Conservation (phyloP, 306 rosid species). For the Corylus americana region DNA sequence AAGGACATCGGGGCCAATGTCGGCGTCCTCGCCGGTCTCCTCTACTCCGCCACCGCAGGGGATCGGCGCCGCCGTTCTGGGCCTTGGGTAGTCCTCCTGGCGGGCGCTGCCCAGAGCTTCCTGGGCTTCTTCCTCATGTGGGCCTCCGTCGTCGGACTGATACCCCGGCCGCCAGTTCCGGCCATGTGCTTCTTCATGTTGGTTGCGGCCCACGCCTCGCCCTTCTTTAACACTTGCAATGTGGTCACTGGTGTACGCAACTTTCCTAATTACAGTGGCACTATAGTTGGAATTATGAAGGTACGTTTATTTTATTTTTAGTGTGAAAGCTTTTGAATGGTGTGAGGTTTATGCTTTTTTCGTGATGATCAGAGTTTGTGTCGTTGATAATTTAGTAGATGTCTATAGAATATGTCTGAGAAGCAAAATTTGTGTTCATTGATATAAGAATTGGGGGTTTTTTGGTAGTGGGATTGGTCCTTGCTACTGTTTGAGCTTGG, state of each 20-base stretch:
- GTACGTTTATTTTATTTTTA: slow-evolving; percentile 23
- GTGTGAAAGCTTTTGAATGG: background rate
- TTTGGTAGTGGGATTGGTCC: background rate
- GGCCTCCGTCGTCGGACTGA: slow-evolving; percentile 72
- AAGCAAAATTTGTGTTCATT: no score
- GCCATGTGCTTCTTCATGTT: slow-evolving; percentile 70
- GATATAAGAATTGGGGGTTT: no score
- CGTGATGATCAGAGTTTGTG: background rate
- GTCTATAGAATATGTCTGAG: no score
- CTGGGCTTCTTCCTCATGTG: slow-evolving; percentile 66
- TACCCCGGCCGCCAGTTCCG: slow-evolving; percentile 60
- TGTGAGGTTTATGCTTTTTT: no score
- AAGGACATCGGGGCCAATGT: slow-evolving; percentile 86
- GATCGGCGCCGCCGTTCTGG: slow-evolving; percentile 28
- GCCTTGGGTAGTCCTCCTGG: slow-evolving; percentile 71
- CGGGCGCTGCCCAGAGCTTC: slow-evolving; percentile 63
- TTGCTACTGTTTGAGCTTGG: slow-evolving; percentile 9
- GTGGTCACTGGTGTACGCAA: slow-evolving; percentile 77
- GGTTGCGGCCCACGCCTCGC: slow-evolving; percentile 55
- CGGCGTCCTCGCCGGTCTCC: slow-evolving; percentile 77
- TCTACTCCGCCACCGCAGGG: slow-evolving; percentile 65
- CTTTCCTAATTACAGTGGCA: slow-evolving; percentile 66
- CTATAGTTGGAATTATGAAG: slow-evolving; percentile 89
- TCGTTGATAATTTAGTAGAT: background rate
- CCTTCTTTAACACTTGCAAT: slow-evolving; percentile 70